Base-by-base conservation (phyloP, 345 rosid genomes). In the Corymbia maculata region DNA sequence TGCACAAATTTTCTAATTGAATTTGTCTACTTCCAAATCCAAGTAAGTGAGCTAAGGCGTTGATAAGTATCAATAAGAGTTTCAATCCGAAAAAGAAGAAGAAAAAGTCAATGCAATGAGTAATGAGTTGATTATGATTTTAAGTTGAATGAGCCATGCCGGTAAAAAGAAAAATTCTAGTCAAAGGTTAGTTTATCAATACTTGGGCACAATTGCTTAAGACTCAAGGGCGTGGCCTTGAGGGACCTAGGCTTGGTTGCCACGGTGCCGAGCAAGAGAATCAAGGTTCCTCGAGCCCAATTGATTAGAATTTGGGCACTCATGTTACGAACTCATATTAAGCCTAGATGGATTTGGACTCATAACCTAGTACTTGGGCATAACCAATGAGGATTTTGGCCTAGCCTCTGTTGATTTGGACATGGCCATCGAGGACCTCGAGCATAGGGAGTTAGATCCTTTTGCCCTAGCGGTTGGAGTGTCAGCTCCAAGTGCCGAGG, bases 401-500 rank as follows among this genome's bases (percentile, higher is more conserved):
- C 0, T 1, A 15, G 0, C 9, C 22, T 55, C 21, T 55, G 13
- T 22, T 28, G 61, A 55, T 12, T 3, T 55, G 11, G 24, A 28
- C 13, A 21, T 55, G 4, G 61, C 28, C 0, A 2, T 1, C 2
- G 0, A 22, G 11, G 4, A 55, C 1, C 36, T 5, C 0, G 5
- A 8, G 19, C 10, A 30, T 30, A 1, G 32, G 10, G 21, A 16
- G 21, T 66, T 66, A 66, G 79, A n/a, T 66, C 21, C 44, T 4
- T 68, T 11, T 30, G 79, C 79, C 44, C 44, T 66, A 30, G 11
- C 66, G 5, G 5, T 17, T 3, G 15, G 2, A 64, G 36, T 13
- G 42, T 14, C 2, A 4, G 42, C 13, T 75, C 14, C 22, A 17
- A 17, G 13, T 68, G 24, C 44, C 47, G 13, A n/a, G 9, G 13